Evolutionary conservation across 345 rosid species (phyloP), one percentile per base, ranked within the genome.

Genomic region (Hypericum perforatum): DNA sequence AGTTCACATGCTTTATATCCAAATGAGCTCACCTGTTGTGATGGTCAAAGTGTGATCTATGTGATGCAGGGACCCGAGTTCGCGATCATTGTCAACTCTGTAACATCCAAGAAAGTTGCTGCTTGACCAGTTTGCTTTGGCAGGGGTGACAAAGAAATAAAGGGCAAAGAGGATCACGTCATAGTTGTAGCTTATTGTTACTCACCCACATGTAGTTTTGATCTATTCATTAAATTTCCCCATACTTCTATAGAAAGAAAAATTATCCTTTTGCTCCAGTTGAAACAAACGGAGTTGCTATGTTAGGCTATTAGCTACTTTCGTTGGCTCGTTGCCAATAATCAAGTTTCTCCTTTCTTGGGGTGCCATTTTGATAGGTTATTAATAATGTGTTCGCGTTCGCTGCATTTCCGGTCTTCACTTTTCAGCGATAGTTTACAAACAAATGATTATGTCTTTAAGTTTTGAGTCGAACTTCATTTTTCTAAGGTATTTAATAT

Each of bases 21-120:
- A 41, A 47, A 41, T 1, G 8, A 45, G 13, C 41, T 42, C 32
- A 22, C 1, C 32, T 4, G 32, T 22, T 22, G 32, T 37, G 44
- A 57, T 57, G 39, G 48, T 49, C 47, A n/a, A 29, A 57, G n/a
- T 15, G 1, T 37, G 57, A 57, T 41, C 16, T 55, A 9, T 42
- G 16, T 62, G 56, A 43, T 64, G 73, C 79, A 92, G 98, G 98
- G 98, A 41, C 86, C 91, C 0, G 95, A 92, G 76, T 92, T 92
- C 66, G 96, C 97, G 8, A 76, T 85, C 65, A 92, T 92, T 58
- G 70, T 88, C 80, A 92, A 92, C 74, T 88, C 94, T 9, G 89
- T 77, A 65, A 85, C 84, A 49, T 73, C 84, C 9, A 88, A 88
- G 84, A 92, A 83, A 77, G 94, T 85, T 62, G 78, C 87, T 51